Evolutionary conservation across 495 filamentous ascomycete species (phyloP).

Genomic region (Aspergillus olivimuriae): DNA sequence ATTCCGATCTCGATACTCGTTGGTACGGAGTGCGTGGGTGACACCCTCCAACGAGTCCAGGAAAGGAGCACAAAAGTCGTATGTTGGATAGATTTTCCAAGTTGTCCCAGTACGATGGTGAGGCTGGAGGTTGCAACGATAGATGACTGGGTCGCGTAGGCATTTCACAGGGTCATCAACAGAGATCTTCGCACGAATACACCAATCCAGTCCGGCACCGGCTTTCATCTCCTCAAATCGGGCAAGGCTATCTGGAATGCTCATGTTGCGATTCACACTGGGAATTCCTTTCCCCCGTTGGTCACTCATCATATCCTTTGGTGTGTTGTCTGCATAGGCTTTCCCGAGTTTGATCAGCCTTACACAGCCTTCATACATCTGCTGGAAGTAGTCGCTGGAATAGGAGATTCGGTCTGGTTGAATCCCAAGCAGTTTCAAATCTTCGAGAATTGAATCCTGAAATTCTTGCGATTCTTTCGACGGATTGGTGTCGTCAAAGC

Average conservation of each 20-base stretch:
- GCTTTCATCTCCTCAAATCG: slow-evolving; percentile 76
- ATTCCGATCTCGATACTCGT: slow-evolving; percentile 89
- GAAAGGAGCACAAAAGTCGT: slow-evolving; percentile 80
- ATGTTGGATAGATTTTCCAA: slow-evolving; percentile 87
- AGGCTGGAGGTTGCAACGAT: slow-evolving; percentile 57
- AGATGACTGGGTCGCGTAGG: slow-evolving; percentile 78
- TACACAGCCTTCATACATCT: slow-evolving; percentile 64
- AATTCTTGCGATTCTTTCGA: slow-evolving; percentile 78
- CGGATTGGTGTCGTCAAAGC: slow-evolving; percentile 81
- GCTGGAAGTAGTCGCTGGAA: slow-evolving; percentile 75
- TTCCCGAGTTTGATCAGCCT: slow-evolving; percentile 65
- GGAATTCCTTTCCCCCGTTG: slow-evolving; percentile 64
- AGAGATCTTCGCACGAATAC: slow-evolving; percentile 72
- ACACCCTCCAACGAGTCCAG: slow-evolving; percentile 78
- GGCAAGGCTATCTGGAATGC: slow-evolving; percentile 61
- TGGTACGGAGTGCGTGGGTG: slow-evolving; percentile 79
- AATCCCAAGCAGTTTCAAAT: slow-evolving; percentile 68
- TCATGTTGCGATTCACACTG: slow-evolving; percentile 57
- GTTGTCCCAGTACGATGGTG: slow-evolving; percentile 75
- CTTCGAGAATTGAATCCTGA: slow-evolving; percentile 71
- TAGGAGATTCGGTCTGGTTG: slow-evolving; percentile 62
- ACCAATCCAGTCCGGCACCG: slow-evolving; percentile 63
- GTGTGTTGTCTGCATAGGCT: slow-evolving; percentile 75
- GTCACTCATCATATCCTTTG: slow-evolving; percentile 64
- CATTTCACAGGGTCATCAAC: slow-evolving; percentile 66